Evolutionary conservation across 2,329 filamentous ascomycete genomes (phyloP), one percentile per base, ranked within the genome.

Genomic region (Botryotinia narcissicola): DNA sequence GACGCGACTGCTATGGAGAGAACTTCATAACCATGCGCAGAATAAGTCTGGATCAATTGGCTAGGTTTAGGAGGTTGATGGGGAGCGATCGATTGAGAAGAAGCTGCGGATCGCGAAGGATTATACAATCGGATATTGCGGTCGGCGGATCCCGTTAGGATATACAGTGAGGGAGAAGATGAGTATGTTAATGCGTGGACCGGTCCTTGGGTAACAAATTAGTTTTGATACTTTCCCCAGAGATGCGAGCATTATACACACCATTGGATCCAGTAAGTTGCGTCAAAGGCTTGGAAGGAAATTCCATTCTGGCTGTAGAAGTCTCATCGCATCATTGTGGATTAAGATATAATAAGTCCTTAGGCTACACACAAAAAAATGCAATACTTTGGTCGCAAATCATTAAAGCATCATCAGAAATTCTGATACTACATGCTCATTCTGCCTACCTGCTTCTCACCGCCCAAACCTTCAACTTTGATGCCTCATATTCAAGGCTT

Each of bases 1-100:
- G 85, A 80, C 29, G 89, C 85, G 68, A 98, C 92, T 70, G 88
- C 86, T 57, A 99, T 86, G 77, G 93, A 92, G 74, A 98, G 90
- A 12, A 99, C 92, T 78, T 95, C 92, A 84, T 99, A 97, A 77
- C 94, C 95, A 83, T 99, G 96, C 3, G 93, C 93, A 51, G 90
- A 85, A 84, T 97, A 99, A 51, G 90, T 93, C 83, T 98, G 95
- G 80, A 99, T 93, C 5, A 96, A 90, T 77, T 82, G 78, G 73
- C 60, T 81, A 74, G 73, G 81, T 80, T 80, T 82, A 80, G 77
- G 82, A 81, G 80, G 81, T 80, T 78, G 79, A 20, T 72, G 71
- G 80, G 76, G 84, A 80, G 76, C 83, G 75, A 75, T 84, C 80
- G 81, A 81, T 71, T 81, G 82, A 72, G 79, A 76, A 0, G 80